Evolutionary conservation across 1,284 basidiomycete species (phyloP).

Genomic region (Ustilago shanxiensis): DNA sequence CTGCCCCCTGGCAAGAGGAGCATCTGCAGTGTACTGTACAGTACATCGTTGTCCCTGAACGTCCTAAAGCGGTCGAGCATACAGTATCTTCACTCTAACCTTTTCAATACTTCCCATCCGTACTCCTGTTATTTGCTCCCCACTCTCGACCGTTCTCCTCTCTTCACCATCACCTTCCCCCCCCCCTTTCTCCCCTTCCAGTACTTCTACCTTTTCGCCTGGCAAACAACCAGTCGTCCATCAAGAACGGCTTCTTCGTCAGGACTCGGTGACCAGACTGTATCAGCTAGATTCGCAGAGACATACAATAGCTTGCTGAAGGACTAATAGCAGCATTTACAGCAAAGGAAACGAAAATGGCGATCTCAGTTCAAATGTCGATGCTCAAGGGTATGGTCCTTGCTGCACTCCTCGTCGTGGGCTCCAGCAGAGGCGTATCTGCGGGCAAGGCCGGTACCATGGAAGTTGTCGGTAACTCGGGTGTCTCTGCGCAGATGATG

Average conservation of each 20-base stretch:
- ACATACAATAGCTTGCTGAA: not conserved
- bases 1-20: not conserved
- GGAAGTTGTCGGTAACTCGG: conserved; percentile 60
- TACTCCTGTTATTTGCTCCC: not conserved
- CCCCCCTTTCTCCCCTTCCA: not conserved
- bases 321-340: not conserved
- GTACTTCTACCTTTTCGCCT: not conserved
- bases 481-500: conserved; percentile 65
- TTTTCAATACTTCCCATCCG: not conserved
- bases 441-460: conserved; percentile 47
- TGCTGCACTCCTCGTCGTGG: conserved; percentile 27
- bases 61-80: not conserved
- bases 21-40: not conserved
- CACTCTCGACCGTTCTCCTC: conserved; percentile 1
- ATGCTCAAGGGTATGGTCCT: conserved; percentile 27
- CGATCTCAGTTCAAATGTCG: conserved; percentile 12
- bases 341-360: conserved; percentile 5
- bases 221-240: not conserved
- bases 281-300: not conserved
- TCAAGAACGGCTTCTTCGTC: conserved; percentile 14
- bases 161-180: not conserved
- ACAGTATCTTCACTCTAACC: not conserved
- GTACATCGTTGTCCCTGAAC: not conserved
- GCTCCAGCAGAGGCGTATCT: conserved; percentile 12
- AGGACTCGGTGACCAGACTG: not conserved